These are phyloP conservation scores for Talinum fruticosum DNA, from an alignment of 148 eudicot genomes.

Conservation along the genomic window DNA sequence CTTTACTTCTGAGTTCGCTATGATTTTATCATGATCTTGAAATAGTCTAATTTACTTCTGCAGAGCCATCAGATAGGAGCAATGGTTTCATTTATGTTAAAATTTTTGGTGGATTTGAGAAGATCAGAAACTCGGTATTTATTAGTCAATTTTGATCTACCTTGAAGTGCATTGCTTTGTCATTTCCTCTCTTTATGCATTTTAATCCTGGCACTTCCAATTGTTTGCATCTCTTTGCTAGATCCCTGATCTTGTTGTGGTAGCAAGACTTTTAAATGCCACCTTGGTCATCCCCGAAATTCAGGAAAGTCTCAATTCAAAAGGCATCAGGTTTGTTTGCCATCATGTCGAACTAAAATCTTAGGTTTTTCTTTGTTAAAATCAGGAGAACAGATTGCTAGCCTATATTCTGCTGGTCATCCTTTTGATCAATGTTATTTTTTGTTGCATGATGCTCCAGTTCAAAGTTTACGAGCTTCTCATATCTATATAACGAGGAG, in stretches of 20 bases:
- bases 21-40: neutral
- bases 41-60: conserved; percentile 20
- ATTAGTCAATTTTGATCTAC: conserved; percentile 25
- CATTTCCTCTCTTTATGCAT: neutral
- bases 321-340: conserved; percentile 72
- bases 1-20: neutral
- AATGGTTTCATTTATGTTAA: conserved; percentile 93
- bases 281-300: conserved; percentile 94
- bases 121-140: conserved; percentile 72
- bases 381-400: conserved; percentile 4
- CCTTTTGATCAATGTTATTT: conserved; percentile 22
- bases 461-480: conserved; percentile 79
- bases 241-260: conserved; percentile 91
- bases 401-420: conserved; percentile 4
- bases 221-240: conserved; percentile 37
- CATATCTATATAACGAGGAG: conserved; percentile 83
- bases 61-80: conserved; percentile 65
- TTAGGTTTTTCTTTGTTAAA: conserved; percentile 12
- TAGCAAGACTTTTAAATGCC: conserved; percentile 89
- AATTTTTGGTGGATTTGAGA: conserved; percentile 89
- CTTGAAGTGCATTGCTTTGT: conserved; percentile 3
- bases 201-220: neutral
- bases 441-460: conserved; percentile 41
- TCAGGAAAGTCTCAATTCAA: conserved; percentile 73
- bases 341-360: conserved; percentile 9